Base-by-base conservation (phyloP, 495 filamentous ascomycete species). In the Aspergillus carlsbadensis region DNA sequence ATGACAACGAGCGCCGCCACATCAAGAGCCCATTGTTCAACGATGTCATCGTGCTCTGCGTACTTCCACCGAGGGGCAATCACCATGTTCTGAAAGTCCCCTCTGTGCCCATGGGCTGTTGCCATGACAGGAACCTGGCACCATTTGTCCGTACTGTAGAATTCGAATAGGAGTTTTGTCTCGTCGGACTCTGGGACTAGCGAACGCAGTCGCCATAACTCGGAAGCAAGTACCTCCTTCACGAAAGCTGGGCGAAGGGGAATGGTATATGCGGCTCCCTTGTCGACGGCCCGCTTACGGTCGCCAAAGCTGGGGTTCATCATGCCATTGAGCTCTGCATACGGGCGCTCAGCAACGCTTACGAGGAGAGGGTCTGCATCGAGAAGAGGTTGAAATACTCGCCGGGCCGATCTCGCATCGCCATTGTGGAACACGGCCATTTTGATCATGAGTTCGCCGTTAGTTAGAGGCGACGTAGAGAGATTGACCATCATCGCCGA, bases 361-460 rank as follows among this genome's bases (percentile, higher is more conserved):
- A 24, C 39, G 5, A 37, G 1, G 31, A 37, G 14, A 3, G 47
- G 47, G 2, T 20, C 15, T 14, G 24, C 5, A 6, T 50, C 34
- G 6, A 76, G 49, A 5, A 78, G 51, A 0, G 65, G 66, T 0
- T 36, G 44, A 61, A 76, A 78, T 24, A 76, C 65, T 6, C 24
- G 40, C 31, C 68, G 55, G 5, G 59, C 78, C 18, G 68, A 67
- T 0, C 40, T 57, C 41, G 68, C 66, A n/a, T 62, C 24, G 5
- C 78, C 78, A 50, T 81, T 75, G 66, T 77, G 75, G 63, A 77
- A 78, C 14, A 74, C 33, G 6, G 57, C 50, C 5, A 63, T 56
- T 1, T 73, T 46, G 2, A 77, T 41, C 8, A 11, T 20, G 5
- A 51, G 6, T 6, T 51, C 35, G 21, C 36, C 18, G 31, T 22